Conservation (phyloP, 768 basidiomycete genomes). For the Coprinopsis sp. region DNA sequence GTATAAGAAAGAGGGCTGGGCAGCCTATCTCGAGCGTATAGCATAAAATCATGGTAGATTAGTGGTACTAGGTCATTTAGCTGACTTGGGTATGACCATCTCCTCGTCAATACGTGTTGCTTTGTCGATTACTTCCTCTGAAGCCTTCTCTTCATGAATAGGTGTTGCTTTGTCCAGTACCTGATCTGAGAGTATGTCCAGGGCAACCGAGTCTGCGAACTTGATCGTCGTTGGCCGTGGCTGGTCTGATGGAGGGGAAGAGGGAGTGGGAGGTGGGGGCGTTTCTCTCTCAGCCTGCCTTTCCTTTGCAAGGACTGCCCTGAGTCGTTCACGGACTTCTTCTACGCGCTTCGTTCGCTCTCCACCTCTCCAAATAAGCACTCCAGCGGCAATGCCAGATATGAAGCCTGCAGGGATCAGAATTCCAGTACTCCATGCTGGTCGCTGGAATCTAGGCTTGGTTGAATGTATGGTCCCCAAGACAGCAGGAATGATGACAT, state of each 20-base stretch:
- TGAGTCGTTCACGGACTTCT: slow-evolving; percentile 58
- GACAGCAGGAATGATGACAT: slow-evolving; percentile 5
- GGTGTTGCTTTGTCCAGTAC: not conserved
- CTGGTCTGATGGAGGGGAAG: not conserved
- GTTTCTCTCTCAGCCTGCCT: slow-evolving; percentile 9
- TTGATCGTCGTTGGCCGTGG: not conserved
- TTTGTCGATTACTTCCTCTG: not conserved
- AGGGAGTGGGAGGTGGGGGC: slow-evolving; percentile 30
- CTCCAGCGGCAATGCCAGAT: slow-evolving; percentile 68
- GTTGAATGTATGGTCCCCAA: not conserved
- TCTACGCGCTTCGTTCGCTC: slow-evolving; percentile 62
- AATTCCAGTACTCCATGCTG: slow-evolving; percentile 61
- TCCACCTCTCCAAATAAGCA: slow-evolving; percentile 73
- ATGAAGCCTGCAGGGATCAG: slow-evolving; percentile 73
- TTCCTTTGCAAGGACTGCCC: slow-evolving; percentile 36
- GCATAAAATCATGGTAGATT: slow-evolving; percentile 10
- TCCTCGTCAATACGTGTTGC: slow-evolving; percentile 32
- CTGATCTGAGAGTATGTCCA: not conserved
- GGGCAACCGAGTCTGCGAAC: not conserved
- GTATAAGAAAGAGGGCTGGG: slow-evolving; percentile 86
- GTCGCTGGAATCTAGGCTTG: slow-evolving; percentile 48
- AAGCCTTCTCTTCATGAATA: slow-evolving; percentile 29
- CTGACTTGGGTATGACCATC: slow-evolving; percentile 31
- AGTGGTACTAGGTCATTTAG: slow-evolving; percentile 3
- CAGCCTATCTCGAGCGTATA: slow-evolving; percentile 71